Conservation (phyloP, 345 rosid species). For the Odontarrhena argentea region DNA sequence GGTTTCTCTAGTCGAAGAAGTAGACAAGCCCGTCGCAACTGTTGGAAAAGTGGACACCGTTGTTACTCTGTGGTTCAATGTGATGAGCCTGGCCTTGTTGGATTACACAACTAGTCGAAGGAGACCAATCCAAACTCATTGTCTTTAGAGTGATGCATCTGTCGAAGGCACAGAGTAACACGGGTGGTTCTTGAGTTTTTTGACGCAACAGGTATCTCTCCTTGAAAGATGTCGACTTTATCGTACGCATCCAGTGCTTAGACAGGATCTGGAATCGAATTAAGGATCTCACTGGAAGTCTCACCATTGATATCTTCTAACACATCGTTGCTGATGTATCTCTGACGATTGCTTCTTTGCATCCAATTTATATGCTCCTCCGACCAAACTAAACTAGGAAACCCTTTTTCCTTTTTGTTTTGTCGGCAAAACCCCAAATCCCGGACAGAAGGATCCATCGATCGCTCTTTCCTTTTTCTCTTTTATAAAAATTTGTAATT, state of each 20-base stretch:
- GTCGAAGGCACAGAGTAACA: background rate
- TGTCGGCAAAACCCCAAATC: too few relatives aligned
- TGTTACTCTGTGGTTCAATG: background rate
- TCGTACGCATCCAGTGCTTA: too few relatives aligned
- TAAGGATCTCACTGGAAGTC: background rate
- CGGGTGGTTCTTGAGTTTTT: too few relatives aligned
- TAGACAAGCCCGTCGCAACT: background rate
- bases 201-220: too few relatives aligned
- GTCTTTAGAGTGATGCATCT: background rate
- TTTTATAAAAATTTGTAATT: too few relatives aligned
- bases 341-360: too few relatives aligned
- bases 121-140: background rate
- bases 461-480: too few relatives aligned
- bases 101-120: background rate
- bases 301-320: background rate
- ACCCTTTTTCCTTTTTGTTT: too few relatives aligned
- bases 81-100: background rate
- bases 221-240: too few relatives aligned
- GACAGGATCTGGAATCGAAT: background rate
- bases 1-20: background rate
- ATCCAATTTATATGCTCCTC: too few relatives aligned
- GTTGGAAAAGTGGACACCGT: background rate
- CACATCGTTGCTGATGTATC: background rate
- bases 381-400: too few relatives aligned
- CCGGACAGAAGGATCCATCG: too few relatives aligned